Evolutionary conservation across 1,284 basidiomycete genomes (phyloP).

Genomic region (Pulveroboletus ridleyi): DNA sequence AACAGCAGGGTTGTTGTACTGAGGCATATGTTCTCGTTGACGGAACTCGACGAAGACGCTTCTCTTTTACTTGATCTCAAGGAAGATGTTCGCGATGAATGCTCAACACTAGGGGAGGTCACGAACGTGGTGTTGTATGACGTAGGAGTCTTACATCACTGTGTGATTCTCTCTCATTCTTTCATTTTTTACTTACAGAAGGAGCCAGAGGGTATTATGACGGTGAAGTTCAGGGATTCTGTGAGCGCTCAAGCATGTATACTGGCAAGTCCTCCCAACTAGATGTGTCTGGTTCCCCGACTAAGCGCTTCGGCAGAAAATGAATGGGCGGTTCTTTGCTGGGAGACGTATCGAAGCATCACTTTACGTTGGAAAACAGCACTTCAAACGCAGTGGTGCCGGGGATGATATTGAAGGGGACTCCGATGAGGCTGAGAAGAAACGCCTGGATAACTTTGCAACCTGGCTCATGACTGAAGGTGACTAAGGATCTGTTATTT

Average conservation of each 20-base stretch:
- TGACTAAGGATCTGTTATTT: constrained; percentile 46
- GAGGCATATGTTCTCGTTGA: constrained; percentile 93
- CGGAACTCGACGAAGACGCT: constrained; percentile 90
- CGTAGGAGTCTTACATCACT: constrained; percentile 55
- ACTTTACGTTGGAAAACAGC: constrained; percentile 81
- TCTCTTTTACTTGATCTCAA: constrained; percentile 92
- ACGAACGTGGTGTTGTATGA: constrained; percentile 98
- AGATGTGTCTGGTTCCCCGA: not conserved
- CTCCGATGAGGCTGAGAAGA: constrained; percentile 79
- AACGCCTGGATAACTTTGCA: constrained; percentile 87
- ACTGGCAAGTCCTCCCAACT: constrained; percentile 56
- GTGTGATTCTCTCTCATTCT: constrained; percentile 5
- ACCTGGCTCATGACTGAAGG: constrained; percentile 85
- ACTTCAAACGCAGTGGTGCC: constrained; percentile 78
- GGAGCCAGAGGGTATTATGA: constrained; percentile 96
- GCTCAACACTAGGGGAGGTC: constrained; percentile 90
- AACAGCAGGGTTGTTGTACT: constrained; percentile 88
- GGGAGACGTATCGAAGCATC: constrained; percentile 85
- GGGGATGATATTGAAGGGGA: constrained; percentile 66
- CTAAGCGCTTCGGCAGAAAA: constrained; percentile 66
- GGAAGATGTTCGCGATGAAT: constrained; percentile 96
- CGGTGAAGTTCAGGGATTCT: constrained; percentile 93
- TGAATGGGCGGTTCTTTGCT: constrained; percentile 95
- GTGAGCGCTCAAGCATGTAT: constrained; percentile 91
- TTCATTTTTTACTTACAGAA: constrained; percentile 54